These are phyloP conservation scores for Xylaria longipes DNA, from an alignment of 495 filamentous ascomycete species.

Conservation along the genomic window DNA sequence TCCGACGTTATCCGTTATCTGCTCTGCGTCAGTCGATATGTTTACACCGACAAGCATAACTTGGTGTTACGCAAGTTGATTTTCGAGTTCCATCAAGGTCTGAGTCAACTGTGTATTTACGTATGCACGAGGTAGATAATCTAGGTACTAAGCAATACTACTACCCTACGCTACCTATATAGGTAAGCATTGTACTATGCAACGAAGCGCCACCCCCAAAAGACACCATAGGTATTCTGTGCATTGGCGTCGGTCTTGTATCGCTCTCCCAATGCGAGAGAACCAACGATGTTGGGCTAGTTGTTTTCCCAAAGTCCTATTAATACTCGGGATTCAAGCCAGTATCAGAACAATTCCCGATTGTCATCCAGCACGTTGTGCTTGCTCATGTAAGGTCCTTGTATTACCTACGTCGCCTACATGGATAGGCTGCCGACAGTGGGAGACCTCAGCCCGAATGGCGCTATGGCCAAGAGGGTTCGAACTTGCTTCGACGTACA, in stretches of 20 bases:
- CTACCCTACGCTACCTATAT: not conserved
- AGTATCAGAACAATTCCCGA: not conserved
- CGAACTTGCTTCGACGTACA: constrained; percentile 10
- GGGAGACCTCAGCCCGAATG: not conserved
- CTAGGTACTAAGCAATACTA: not conserved
- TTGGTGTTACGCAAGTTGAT: not conserved
- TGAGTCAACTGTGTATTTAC: not conserved
- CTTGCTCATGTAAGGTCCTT: not conserved
- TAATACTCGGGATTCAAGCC: not conserved
- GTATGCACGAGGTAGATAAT: not conserved
- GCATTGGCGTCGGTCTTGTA: not conserved
- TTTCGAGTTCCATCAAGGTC: not conserved
- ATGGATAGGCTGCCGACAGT: not conserved
- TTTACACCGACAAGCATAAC: not conserved
- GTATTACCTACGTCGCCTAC: not conserved
- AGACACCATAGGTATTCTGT: not conserved
- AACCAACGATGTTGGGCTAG: not conserved
- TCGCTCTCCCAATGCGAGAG: not conserved
- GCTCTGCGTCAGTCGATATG: not conserved
- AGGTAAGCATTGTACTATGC: too few relatives aligned
- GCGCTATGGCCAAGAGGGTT: constrained; percentile 7
- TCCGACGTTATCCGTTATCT: not conserved
- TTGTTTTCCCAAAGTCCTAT: not conserved
- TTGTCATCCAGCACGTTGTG: not conserved
- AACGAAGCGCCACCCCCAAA: constrained; percentile 14